Evolutionary conservation across 345 rosid species (phyloP).

Genomic region (Rubroshorea leprosula): DNA sequence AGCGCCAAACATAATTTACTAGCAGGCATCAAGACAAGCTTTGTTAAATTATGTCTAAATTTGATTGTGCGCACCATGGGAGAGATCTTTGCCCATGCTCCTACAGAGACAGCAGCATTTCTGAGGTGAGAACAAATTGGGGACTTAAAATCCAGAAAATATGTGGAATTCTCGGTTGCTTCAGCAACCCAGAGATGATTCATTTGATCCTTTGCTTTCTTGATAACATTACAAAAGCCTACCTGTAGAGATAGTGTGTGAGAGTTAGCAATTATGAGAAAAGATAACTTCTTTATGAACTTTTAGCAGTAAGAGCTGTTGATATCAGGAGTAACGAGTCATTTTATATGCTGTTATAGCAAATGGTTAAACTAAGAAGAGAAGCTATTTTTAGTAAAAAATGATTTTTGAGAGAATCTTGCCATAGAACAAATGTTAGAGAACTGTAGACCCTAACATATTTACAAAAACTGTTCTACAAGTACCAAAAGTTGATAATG

Average conservation of each 20-base stretch:
- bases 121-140: slow-evolving; percentile 54
- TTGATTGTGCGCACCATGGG: slow-evolving; percentile 31
- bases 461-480: no score
- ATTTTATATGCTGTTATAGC: no score
- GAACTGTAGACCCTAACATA: no score
- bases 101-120: slow-evolving; percentile 41
- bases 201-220: slow-evolving; percentile 58
- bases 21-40: slow-evolving; percentile 7
- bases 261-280: background rate
- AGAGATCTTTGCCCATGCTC: slow-evolving; percentile 68
- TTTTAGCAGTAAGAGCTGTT: background rate
- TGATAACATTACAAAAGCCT: slow-evolving; percentile 79
- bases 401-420: no score
- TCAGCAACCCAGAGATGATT: slow-evolving; percentile 83
- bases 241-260: slow-evolving; percentile 40
- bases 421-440: no score
- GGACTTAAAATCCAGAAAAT: slow-evolving; percentile 42
- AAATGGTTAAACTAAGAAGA: no score
- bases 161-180: slow-evolving; percentile 74
- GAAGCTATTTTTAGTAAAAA: no score
- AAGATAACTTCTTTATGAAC: background rate
- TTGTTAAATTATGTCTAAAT: slow-evolving; percentile 3
- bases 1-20: background rate
- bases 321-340: no score
- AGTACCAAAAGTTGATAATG: no score